These are phyloP conservation scores for Aspergillus japonicus DNA, from an alignment of 2,329 filamentous ascomycete genomes.

Conservation along the genomic window DNA sequence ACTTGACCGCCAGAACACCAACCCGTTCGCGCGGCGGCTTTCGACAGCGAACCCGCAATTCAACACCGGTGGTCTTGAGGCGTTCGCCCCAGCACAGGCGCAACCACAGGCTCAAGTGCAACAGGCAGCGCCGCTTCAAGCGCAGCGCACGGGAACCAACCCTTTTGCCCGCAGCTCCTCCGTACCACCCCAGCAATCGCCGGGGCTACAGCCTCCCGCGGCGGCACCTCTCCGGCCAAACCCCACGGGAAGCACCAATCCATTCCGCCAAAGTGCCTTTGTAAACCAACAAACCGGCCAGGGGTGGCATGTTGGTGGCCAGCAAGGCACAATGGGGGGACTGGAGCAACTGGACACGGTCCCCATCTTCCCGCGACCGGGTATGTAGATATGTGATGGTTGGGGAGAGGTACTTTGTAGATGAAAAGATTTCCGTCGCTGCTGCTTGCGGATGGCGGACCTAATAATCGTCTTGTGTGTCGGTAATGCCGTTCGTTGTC, in stretches of 20 bases:
- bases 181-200: conserved; percentile 38
- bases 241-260: conserved; percentile 86
- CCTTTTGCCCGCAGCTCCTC: conserved; percentile 63
- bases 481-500: neutral
- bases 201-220: conserved; percentile 36
- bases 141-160: conserved; percentile 68
- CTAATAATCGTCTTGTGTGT: neutral
- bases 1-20: conserved; percentile 68
- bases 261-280: conserved; percentile 87
- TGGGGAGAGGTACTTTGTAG: neutral
- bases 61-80: conserved; percentile 20
- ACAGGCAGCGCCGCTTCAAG: conserved; percentile 37
- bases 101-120: conserved; percentile 24
- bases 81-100: conserved; percentile 24
- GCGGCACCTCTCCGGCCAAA: conserved; percentile 64
- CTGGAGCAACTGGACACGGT: conserved; percentile 73
- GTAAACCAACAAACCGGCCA: conserved; percentile 84
- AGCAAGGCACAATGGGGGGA: conserved; percentile 74
- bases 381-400: conserved; percentile 33
- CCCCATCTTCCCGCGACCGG: conserved; percentile 81
- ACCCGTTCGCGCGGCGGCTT: conserved; percentile 74
- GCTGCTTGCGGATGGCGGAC: neutral
- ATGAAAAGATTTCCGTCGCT: neutral
- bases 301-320: conserved; percentile 76
- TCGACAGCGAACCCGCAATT: conserved; percentile 36